Base-by-base conservation (phyloP, 179 eudicot species). In the Carnegiea gigantea region DNA sequence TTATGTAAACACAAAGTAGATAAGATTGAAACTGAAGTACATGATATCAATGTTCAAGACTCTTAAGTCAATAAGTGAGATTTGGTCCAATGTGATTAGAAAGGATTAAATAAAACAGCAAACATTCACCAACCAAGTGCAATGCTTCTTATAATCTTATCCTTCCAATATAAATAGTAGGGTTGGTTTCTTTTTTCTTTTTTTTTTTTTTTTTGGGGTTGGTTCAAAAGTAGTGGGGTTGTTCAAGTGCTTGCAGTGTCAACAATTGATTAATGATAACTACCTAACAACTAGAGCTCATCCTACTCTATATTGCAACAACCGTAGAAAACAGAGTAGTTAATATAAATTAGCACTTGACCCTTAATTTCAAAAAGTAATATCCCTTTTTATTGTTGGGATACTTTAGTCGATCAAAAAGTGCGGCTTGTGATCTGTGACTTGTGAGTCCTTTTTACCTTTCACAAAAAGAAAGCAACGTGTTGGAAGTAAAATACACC, bases 191-290 rank as follows among this genome's bases (percentile, higher is more conserved):
- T 4, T 57, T 57, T 18, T 4, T 18, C 17, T 18, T 54, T 15
- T 54, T 18, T 54, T 18, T 15, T 54, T 54, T 54, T 57, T 57
- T 38, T 38, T 38, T 28, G 30, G 30, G 30, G 43, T 1, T 0
- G 44, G 57, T 1, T 51, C 4, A 51, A 51, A 18, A 57, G 17
- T 67, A 67, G 72, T 67, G 72, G 40, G 72, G 72, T 67, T 26
- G 72, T 67, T 67, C 13, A 67, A 67, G 72, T 67, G 72, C n/a
- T 67, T 28, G 72, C 72, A 67, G 11, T 67, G 72, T 67, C 72
- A 67, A 67, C 72, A 26, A 67, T 28, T 67, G 40, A 67, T 13
- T 7, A 67, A 67, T 67, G 72, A 12, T 28, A 28, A 67, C 40
- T 23, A 67, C 72, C 72, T 26, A 28, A 26, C 72, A 67, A 26